A percentile compares a stretch with the other conserved stretches of the same genome.
Evolutionary conservation across 164 flowering plant genomes (phyloP).

Genomic region (Euptelea pleiosperma): DNA sequence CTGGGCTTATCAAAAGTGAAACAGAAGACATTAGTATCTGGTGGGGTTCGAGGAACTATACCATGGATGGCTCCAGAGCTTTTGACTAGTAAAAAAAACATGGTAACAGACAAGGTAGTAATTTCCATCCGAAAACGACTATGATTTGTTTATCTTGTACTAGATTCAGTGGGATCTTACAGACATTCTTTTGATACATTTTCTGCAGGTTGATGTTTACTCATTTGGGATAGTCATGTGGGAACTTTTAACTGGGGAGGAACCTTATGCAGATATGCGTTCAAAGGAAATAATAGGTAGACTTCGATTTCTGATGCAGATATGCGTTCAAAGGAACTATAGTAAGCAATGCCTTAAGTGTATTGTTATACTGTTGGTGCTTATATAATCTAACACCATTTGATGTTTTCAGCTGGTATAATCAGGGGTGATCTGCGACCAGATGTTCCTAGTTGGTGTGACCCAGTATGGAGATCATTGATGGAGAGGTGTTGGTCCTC

Average conservation of each 20-base stretch:
- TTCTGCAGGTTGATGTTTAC: conserved; percentile 46
- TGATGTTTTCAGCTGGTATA: conserved; percentile 33
- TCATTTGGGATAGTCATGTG: too few relatives aligned
- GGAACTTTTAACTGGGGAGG: conserved; percentile 48
- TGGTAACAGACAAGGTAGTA: conserved; percentile 47
- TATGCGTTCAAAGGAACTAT: conserved; percentile 33
- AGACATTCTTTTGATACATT: neutral
- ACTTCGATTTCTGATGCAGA: too few relatives aligned
- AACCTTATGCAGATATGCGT: conserved; percentile 42
- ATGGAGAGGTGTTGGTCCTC: conserved; percentile 56
- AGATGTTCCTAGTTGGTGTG: conserved; percentile 41
- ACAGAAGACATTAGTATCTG: conserved; percentile 31
- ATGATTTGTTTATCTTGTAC: neutral
- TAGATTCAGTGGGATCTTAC: neutral
- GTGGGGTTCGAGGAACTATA: conserved; percentile 42
- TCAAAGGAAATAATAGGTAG: conserved; percentile 32
- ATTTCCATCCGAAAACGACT: too few relatives aligned
- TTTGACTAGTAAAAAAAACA: conserved; percentile 12
- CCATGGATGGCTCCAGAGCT: too few relatives aligned
- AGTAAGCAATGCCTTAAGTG: too few relatives aligned
- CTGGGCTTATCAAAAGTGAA: conserved; percentile 43
- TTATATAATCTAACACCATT: neutral
- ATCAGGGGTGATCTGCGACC: conserved; percentile 35
- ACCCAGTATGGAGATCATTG: conserved; percentile 43
- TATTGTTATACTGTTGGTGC: neutral